Base-by-base conservation (phyloP, 306 rosid genomes). In the Fragaria ananassa region DNA sequence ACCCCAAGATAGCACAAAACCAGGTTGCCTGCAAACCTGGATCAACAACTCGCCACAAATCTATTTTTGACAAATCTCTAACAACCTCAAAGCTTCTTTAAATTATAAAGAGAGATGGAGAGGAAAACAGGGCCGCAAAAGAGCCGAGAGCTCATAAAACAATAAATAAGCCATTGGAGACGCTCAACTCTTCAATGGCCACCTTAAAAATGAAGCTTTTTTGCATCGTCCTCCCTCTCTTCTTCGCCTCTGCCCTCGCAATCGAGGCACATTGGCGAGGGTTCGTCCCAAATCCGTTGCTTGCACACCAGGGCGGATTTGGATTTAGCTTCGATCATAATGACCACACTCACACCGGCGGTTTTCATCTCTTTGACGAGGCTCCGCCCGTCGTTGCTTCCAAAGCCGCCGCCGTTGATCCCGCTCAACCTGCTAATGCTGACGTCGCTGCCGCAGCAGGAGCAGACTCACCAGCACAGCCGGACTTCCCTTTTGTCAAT, bases 171-270 rank as follows among this genome's bases (percentile, higher is more conserved):
- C 83, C 86, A 77, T 82, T 82, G 80, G 72, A 73, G 81, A 81
- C 72, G 25, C 35, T 45, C 50, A 31, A 3, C 51, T 44, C 83
- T 76, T 79, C 75, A 81, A 89, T 88, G 99, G 80, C 86, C 66
- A 62, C 71, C 66, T 51, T 82, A 25, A 74, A 35, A 15, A 50
- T 35, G 56, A 75, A 79, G 61, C 63, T 83, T 53, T 18, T 87
- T 51, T 51, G 66, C 5, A 6, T 6, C 42, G 18, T 92, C 56
- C 60, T 89, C 10, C 69, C 53, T 31, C 42, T 70, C 21, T 75
- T 89, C 78, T 58, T 87, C 34, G 23, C 51, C 2, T 29, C 4
- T 19, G 73, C 51, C 2, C 27, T 2, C 23, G 79, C 51, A 1
- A 62, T 46, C 44, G 9, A 66, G 10, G 80, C 86, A 2, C 79